Evolutionary conservation across 176 grass and related monocot genomes (phyloP), one percentile per base, ranked within the genome.

Genomic region (Rhynchospora tenuis): DNA sequence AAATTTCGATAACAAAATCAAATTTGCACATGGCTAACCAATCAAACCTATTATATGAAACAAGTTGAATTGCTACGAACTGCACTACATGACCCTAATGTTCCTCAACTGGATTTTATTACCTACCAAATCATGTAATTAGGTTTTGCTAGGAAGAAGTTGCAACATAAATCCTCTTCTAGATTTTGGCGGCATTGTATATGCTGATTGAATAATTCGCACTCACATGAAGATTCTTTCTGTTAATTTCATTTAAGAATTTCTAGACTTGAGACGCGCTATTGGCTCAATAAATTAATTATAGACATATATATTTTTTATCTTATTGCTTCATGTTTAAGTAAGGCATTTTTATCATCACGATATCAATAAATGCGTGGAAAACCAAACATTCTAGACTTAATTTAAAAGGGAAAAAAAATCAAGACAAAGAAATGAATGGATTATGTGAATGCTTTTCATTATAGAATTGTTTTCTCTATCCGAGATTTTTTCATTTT

Each of bases 81-180:
- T 28, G 23, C 72, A 52, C 72, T 75, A 75, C 23, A 75, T 54
- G 46, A 52, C 13, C 47, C 72, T 52, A 75, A n/a, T 9, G 47
- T 13, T 12, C 47, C 16, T 80, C 78, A 8, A 14, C 28, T 80
- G 54, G 54, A 45, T 80, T 62, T 61, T 80, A 45, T 80, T 62
- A 80, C 78, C 78, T 80, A 80, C 78, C 78, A 61, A 80, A 80
- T 80, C 28, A 80, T 80, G 52, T n/a, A 44, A 80, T 46, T 80
- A 80, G 78, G 38, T 22, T 74, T 43, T 80, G 22, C 78, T 61
- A 80, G 7, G 52, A 23, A 60, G 29, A 80, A 58, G 26, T 80
- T 80, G 11, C 8, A 62, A 12, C 58, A n/a, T 73, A 26, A 72
- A 73, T 73, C 20, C n/a, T 50, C n/a, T 20, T 62, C 10, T 75